Evolutionary conservation across 805 yeast species (phyloP).

Genomic region (Suhomyces sp.): DNA sequence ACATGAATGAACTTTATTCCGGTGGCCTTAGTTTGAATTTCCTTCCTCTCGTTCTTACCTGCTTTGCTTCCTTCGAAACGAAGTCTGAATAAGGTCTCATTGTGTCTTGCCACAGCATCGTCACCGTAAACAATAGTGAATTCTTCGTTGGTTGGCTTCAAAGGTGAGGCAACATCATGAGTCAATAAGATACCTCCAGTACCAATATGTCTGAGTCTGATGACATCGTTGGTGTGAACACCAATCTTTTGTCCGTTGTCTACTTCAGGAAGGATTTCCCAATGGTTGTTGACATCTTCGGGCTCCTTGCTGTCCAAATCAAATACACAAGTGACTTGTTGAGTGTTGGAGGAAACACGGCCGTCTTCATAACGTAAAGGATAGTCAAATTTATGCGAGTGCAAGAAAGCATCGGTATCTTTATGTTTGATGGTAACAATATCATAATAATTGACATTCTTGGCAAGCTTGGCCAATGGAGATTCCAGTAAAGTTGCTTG

Average conservation of each 20-base stretch:
- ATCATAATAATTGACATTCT: constrained; percentile 74
- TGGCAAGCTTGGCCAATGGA: constrained; percentile 67
- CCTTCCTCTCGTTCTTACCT: constrained; percentile 48
- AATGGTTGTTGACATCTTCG: constrained; percentile 67
- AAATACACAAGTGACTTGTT: constrained; percentile 79
- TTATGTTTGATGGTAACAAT: constrained; percentile 75
- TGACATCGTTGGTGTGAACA: constrained; percentile 66
- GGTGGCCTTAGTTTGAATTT: constrained; percentile 69
- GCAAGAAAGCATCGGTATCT: constrained; percentile 74
- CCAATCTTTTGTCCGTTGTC: constrained; percentile 18
- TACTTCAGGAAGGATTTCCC: constrained; percentile 75
- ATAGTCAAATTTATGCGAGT: constrained; percentile 74
- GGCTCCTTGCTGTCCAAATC: constrained; percentile 32
- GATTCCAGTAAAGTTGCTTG: constrained; percentile 91
- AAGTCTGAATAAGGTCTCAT: constrained; percentile 77
- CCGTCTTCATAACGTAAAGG: constrained; percentile 97
- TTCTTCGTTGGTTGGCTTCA: constrained; percentile 90
- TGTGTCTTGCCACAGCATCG: constrained; percentile 46
- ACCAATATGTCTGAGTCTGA: constrained; percentile 77
- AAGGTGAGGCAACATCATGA: constrained; percentile 96
- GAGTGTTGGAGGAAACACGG: constrained; percentile 89
- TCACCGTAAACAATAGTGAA: constrained; percentile 73
- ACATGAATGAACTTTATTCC: constrained; percentile 73
- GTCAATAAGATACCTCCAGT: constrained; percentile 80
- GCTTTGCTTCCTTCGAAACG: constrained; percentile 44